A percentile compares a stretch with the other conserved stretches of the same genome.
Evolutionary conservation across 2,329 filamentous ascomycete genomes (phyloP).

Genomic region (Nigrospora osmanthi): DNA sequence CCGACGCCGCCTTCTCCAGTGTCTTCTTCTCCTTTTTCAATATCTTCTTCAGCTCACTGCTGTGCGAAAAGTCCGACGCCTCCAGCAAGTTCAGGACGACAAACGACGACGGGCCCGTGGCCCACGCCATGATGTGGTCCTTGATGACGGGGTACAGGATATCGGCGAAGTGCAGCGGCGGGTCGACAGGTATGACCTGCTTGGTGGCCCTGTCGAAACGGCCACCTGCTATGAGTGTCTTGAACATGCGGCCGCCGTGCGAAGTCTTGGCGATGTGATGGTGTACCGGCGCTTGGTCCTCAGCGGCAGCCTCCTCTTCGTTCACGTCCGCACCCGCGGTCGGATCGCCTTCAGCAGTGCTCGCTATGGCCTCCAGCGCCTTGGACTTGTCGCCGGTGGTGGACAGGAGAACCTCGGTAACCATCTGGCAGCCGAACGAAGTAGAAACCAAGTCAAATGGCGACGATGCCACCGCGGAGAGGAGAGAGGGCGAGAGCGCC

Average conservation of each 20-base stretch:
- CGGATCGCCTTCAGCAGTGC: slow-evolving; percentile 51
- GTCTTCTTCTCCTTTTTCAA: slow-evolving; percentile 67
- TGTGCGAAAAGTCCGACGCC: slow-evolving; percentile 60
- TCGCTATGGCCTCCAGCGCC: slow-evolving; percentile 64
- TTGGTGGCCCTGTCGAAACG: slow-evolving; percentile 71
- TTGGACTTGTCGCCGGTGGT: slow-evolving; percentile 67
- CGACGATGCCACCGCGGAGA: slow-evolving; percentile 64
- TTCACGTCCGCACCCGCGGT: slow-evolving; percentile 23
- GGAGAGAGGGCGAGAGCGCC: slow-evolving; percentile 64
- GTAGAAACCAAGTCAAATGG: slow-evolving; percentile 63
- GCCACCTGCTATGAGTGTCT: slow-evolving; percentile 83
- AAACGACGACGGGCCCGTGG: slow-evolving; percentile 77
- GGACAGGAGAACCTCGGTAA: slow-evolving; percentile 73
- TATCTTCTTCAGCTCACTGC: slow-evolving; percentile 57
- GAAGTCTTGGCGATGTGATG: slow-evolving; percentile 54
- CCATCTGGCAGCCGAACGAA: slow-evolving; percentile 79
- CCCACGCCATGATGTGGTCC: slow-evolving; percentile 71
- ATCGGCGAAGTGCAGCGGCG: slow-evolving; percentile 72
- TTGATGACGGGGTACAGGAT: slow-evolving; percentile 77
- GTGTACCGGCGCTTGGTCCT: slow-evolving; percentile 20
- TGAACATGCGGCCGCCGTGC: slow-evolving; percentile 75
- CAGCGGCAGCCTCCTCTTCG: slow-evolving; percentile 15
- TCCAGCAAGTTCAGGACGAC: slow-evolving; percentile 78
- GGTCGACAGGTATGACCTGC: slow-evolving; percentile 62
- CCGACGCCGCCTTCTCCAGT: slow-evolving; percentile 59